Base-by-base conservation (phyloP, 108 stramenopile species). In the Cylindrotheca fusiformis region DNA sequence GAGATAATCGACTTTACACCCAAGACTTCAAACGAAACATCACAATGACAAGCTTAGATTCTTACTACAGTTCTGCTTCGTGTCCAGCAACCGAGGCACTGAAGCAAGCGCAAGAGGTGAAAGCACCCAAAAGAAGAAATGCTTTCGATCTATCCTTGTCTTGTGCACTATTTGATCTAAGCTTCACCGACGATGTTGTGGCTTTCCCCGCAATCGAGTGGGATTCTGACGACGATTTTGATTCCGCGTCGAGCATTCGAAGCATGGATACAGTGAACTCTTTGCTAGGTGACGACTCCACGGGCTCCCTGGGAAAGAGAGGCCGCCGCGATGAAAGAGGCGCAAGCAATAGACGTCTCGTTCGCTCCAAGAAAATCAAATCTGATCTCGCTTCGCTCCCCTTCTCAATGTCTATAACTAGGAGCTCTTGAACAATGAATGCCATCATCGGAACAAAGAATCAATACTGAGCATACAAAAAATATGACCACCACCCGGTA, bases 331-430 rank as follows among this genome's bases (percentile, higher is more conserved):
- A 41, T 41, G 28, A 31, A 4, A 5, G 36, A 29, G n/a, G n/a
- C n/a, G n/a, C n/a, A n/a, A 32, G 24, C 19, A 33, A 32, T 17
- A 55, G 68, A 25, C 48, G 68, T 6, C 68, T 69, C 49, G 68
- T 69, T 32, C 58, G 68, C 24, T 69, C 68, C 4, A 59, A 53
- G 51, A 69, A 69, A 49, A 69, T 69, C 68, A 69, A 69, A 59
- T 69, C 68, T 27, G 58, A 53, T 53, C 58, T 69, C 8, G 28
- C 68, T 29, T 60, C 68, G 19, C 68, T 69, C 52, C 58, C 68
- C 20, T 33, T 58, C 22, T 20, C 32, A 3, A 21, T 58, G 31
- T 21, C 57, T 36, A 58, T 32, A 58, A 14, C 32, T 19, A 10
- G 22, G 57, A 32, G 22, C 20, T 36, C 32, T 4, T 17, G 21